Percentiles rank a stretch among this genome's conserved stretches.
phyloP scores from a whole-genome alignment of 768 basidiomycete species.

The Suillus hirtellus region DNA sequence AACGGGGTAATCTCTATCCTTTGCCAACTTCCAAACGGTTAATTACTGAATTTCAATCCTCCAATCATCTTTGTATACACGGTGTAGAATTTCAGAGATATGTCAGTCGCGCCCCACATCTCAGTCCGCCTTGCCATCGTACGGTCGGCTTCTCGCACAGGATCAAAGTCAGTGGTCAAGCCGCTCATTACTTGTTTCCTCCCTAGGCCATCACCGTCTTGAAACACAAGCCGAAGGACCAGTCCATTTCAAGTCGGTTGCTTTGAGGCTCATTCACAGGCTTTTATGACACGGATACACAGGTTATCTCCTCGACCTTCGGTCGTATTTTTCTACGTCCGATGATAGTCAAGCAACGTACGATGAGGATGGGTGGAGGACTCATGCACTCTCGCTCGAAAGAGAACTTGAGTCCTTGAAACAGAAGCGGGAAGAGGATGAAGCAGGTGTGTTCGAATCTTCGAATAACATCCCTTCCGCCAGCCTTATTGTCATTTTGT shows the following conservation, averaged over 20 bases:
- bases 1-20: too few relatives aligned
- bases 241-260: conserved; percentile 24
- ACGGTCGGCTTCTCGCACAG: neutral
- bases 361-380: conserved; percentile 20
- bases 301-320: conserved; percentile 32
- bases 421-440: conserved; percentile 23
- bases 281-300: neutral
- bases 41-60: too few relatives aligned
- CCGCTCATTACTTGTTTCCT: neutral
- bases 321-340: conserved; percentile 22
- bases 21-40: too few relatives aligned
- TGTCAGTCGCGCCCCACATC: neutral
- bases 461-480: neutral
- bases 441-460: conserved; percentile 21
- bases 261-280: neutral
- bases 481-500: neutral
- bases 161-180: neutral
- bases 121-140: conserved; percentile 4
- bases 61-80: too few relatives aligned
- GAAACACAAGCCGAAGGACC: conserved; percentile 28
- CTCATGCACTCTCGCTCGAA: conserved; percentile 33
- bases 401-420: conserved; percentile 23
- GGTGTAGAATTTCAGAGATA: neutral
- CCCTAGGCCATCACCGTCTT: conserved; percentile 24
- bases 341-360: conserved; percentile 4